Conservation (phyloP, 2,329 filamentous ascomycete genomes). For the Nigrospora oryzae region DNA sequence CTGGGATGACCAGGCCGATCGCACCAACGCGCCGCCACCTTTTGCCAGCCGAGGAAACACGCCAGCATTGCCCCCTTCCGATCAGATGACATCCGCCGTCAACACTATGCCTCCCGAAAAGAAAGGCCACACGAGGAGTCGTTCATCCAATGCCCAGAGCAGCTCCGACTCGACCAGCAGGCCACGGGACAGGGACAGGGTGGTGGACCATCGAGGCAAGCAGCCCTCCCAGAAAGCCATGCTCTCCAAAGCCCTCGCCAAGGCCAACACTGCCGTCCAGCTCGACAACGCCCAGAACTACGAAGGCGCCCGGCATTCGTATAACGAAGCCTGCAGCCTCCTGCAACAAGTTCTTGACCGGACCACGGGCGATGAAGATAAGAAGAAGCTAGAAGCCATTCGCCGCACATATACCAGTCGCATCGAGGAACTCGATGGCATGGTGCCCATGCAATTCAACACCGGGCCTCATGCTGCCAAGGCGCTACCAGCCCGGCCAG, state of each 20-base stretch:
- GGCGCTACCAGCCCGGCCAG: slow-evolving; percentile 63
- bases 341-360: slow-evolving; percentile 80
- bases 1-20: slow-evolving; percentile 15
- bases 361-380: slow-evolving; percentile 79
- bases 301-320: slow-evolving; percentile 82
- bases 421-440: slow-evolving; percentile 75
- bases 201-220: slow-evolving; percentile 23
- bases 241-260: slow-evolving; percentile 90
- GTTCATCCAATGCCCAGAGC: slow-evolving; percentile 34
- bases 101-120: slow-evolving; percentile 14
- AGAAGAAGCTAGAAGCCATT: slow-evolving; percentile 86
- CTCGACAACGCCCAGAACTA: slow-evolving; percentile 95
- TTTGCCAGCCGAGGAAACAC: slow-evolving; percentile 11
- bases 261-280: slow-evolving; percentile 91
- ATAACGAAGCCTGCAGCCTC: slow-evolving; percentile 81
- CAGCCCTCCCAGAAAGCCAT: slow-evolving; percentile 80
- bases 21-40: slow-evolving; percentile 11
- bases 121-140: slow-evolving; percentile 35
- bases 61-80: slow-evolving; percentile 14
- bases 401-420: slow-evolving; percentile 83
- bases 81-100: slow-evolving; percentile 10
- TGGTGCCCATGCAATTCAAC: slow-evolving; percentile 44
- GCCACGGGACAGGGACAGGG: slow-evolving; percentile 10
- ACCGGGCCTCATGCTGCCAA: slow-evolving; percentile 47
- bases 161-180: slow-evolving; percentile 28